A percentile compares a stretch with the other conserved stretches of the same genome.
Evolutionary conservation across 495 filamentous ascomycete genomes (phyloP).

Genomic region (Aspergillus haitiensis): DNA sequence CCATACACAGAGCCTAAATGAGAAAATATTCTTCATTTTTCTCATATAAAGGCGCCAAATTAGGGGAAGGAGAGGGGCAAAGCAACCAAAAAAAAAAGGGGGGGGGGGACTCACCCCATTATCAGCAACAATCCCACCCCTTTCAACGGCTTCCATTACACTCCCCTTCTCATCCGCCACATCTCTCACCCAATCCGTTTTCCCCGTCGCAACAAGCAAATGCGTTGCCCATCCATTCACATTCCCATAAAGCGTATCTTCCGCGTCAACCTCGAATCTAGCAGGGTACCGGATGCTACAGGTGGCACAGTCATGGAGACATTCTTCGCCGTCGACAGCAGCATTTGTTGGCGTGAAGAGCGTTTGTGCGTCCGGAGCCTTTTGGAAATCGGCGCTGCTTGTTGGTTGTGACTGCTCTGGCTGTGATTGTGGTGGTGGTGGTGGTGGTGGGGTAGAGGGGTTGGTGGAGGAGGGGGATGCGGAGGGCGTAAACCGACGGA

Average conservation of each 20-base stretch:
- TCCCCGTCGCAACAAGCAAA: slow-evolving; percentile 87
- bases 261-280: slow-evolving; percentile 71
- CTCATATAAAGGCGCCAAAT: background rate
- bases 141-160: slow-evolving; percentile 88
- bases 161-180: slow-evolving; percentile 89
- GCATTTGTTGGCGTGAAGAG: slow-evolving; percentile 58
- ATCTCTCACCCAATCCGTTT: slow-evolving; percentile 91
- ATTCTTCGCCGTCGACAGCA: slow-evolving; percentile 82
- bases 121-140: slow-evolving; percentile 57
- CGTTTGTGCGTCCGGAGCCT: slow-evolving; percentile 35
- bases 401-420: slow-evolving; percentile 7
- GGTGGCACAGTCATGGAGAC: slow-evolving; percentile 82
- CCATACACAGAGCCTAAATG: too few species aligned
- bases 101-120: slow-evolving; percentile 84
- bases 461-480: slow-evolving; percentile 20
- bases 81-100: too few species aligned
- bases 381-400: slow-evolving; percentile 42
- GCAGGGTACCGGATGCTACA: slow-evolving; percentile 79
- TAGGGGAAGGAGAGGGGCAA: background rate
- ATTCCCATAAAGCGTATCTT: slow-evolving; percentile 78
- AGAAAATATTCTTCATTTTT: too few species aligned
- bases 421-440: slow-evolving; percentile 27
- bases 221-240: slow-evolving; percentile 90
- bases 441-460: slow-evolving; percentile 40
- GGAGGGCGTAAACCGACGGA: slow-evolving; percentile 27